phyloP scores from a whole-genome alignment of 164 flowering plant genomes.

The Macadamia tetraphylla region DNA sequence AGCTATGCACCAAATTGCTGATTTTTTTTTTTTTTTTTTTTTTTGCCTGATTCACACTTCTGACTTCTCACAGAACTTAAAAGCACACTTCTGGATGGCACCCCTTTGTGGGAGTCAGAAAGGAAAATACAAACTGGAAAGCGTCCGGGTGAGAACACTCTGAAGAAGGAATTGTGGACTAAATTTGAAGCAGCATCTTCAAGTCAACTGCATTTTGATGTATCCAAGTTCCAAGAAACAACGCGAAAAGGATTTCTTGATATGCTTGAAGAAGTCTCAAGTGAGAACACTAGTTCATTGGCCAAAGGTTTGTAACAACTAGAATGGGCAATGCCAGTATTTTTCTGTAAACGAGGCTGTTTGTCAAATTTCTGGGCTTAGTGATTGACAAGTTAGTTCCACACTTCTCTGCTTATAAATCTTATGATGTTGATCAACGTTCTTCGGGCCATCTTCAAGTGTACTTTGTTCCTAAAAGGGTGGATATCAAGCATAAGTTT shows the following conservation, averaged over 20 bases:
- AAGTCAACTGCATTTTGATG: conserved; percentile 22
- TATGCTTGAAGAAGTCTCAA: conserved; percentile 69
- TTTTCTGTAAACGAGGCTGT: background rate
- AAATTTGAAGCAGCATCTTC: conserved; percentile 78
- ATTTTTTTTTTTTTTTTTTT: background rate
- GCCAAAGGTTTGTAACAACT: conserved; percentile 6
- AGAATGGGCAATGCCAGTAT: background rate
- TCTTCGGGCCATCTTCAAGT: too few relatives aligned
- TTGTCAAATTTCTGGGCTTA: background rate
- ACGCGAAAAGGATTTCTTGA: conserved; percentile 60
- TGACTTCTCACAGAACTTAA: conserved; percentile 21
- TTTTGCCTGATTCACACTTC: background rate
- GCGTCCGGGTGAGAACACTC: conserved; percentile 85
- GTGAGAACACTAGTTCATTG: conserved; percentile 18
- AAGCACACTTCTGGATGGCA: conserved; percentile 32
- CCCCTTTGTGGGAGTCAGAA: conserved; percentile 57
- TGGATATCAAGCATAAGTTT: too few relatives aligned
- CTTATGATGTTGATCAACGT: too few relatives aligned
- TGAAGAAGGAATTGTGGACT: conserved; percentile 91
- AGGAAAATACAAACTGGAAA: conserved; percentile 43
- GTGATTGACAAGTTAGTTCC: too few relatives aligned
- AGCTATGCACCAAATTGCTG: background rate
- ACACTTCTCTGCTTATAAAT: too few relatives aligned
- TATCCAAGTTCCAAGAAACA: conserved; percentile 19
- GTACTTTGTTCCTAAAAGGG: too few relatives aligned